These are phyloP conservation scores for Chiua sp. DNA, from an alignment of 1,284 basidiomycete species.

Conservation along the genomic window DNA sequence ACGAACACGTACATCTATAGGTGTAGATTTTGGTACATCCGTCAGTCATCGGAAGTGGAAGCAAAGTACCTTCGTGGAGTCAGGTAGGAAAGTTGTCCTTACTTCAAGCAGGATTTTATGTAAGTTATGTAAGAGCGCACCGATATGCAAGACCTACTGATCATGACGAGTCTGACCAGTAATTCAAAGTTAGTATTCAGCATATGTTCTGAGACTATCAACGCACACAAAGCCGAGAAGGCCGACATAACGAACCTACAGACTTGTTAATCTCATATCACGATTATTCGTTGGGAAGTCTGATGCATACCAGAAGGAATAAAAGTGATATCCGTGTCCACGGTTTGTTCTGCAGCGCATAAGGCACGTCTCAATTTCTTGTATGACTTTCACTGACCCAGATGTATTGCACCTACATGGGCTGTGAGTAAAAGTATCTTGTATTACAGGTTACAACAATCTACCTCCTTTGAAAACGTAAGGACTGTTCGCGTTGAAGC, in stretches of 20 bases:
- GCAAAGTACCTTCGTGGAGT: neutral
- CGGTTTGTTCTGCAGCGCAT: neutral
- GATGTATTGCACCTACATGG: constrained; percentile 14
- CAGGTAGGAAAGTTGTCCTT: neutral
- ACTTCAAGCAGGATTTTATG: too few species aligned
- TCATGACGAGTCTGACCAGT: neutral
- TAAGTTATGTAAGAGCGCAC: too few species aligned
- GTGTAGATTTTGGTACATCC: neutral
- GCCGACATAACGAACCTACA: neutral
- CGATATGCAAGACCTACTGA: neutral
- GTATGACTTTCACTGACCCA: constrained; percentile 4
- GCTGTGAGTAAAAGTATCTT: neutral
- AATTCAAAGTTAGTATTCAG: neutral
- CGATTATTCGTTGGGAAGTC: too few species aligned
- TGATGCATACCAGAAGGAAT: constrained; percentile 8
- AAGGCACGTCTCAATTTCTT: neutral
- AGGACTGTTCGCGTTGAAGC: neutral
- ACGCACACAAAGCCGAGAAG: neutral
- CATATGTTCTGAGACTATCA: neutral
- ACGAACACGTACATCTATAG: neutral
- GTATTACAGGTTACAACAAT: neutral
- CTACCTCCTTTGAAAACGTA: constrained; percentile 1
- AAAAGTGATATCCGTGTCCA: constrained; percentile 12
- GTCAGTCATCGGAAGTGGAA: neutral
- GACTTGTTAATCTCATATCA: neutral